These are phyloP conservation scores for Solanum acaule DNA, from an alignment of 257 asterid species.

Conservation along the genomic window DNA sequence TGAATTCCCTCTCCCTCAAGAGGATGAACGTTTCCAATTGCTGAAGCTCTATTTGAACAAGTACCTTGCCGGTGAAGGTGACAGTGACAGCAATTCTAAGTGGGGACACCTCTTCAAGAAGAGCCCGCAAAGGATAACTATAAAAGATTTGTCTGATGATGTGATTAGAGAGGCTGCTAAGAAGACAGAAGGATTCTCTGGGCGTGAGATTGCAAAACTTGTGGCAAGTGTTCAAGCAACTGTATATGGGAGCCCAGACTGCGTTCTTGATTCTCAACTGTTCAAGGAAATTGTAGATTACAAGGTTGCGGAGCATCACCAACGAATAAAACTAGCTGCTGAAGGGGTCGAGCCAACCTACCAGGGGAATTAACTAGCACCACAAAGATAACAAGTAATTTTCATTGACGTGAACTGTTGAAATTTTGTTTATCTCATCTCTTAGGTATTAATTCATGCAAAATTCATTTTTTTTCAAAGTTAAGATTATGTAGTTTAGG, in stretches of 20 bases:
- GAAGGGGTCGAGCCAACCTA: conserved; percentile 16
- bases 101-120: conserved; percentile 51
- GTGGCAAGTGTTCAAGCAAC: conserved; percentile 94
- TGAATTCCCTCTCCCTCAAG: conserved; percentile 89
- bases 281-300: conserved; percentile 74
- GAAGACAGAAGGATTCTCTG: conserved; percentile 76
- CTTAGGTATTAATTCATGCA: not conserved
- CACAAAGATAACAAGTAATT: not conserved
- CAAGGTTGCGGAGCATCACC: conserved; percentile 80
- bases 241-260: conserved; percentile 78
- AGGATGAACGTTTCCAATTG: conserved; percentile 81
- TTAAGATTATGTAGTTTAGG: not conserved
- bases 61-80: conserved; percentile 57
- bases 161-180: conserved; percentile 60
- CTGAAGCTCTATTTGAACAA: conserved; percentile 75
- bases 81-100: conserved; percentile 22
- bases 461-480: not conserved
- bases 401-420: not conserved
- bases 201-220: conserved; percentile 92
- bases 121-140: conserved; percentile 44
- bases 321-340: conserved; percentile 61
- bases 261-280: conserved; percentile 54
- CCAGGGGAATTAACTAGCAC: not conserved
- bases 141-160: conserved; percentile 59
- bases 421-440: not conserved